phyloP scores from a whole-genome alignment of 2,329 filamentous ascomycete genomes.

The Dothiorella sarmentorum region DNA sequence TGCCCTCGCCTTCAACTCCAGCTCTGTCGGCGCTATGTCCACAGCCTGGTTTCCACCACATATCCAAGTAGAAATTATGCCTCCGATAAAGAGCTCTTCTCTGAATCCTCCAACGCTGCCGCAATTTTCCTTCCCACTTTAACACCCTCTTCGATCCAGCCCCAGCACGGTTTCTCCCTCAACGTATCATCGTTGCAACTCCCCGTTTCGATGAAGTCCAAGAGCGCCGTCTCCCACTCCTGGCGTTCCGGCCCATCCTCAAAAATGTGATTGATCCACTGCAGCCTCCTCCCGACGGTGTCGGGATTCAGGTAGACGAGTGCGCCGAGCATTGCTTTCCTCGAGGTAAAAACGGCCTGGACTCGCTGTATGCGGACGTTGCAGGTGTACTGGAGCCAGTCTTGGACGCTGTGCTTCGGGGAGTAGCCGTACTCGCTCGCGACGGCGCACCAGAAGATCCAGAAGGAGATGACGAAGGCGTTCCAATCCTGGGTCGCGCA shows the following conservation, averaged over 20 bases:
- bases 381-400: constrained; percentile 10
- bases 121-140: constrained; percentile 3
- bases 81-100: not conserved
- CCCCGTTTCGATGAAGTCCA: constrained; percentile 8
- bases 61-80: not conserved
- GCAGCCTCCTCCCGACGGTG: not conserved
- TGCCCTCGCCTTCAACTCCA: not conserved
- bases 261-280: constrained; percentile 5
- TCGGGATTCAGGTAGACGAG: constrained; percentile 8
- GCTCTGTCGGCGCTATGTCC: not conserved
- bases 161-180: constrained; percentile 1
- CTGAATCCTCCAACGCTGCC: not conserved
- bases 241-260: not conserved
- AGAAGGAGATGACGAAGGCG: constrained; percentile 2
- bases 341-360: not conserved
- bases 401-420: not conserved
- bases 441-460: not conserved
- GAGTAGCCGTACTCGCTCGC: not conserved
- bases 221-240: constrained; percentile 1
- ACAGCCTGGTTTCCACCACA: no score
- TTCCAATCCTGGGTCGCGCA: constrained; percentile 7
- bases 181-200: constrained; percentile 4
- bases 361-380: not conserved
- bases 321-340: not conserved
- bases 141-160: constrained; percentile 4